phyloP scores from a whole-genome alignment of 345 rosid genomes.

The Linum lewisii region DNA sequence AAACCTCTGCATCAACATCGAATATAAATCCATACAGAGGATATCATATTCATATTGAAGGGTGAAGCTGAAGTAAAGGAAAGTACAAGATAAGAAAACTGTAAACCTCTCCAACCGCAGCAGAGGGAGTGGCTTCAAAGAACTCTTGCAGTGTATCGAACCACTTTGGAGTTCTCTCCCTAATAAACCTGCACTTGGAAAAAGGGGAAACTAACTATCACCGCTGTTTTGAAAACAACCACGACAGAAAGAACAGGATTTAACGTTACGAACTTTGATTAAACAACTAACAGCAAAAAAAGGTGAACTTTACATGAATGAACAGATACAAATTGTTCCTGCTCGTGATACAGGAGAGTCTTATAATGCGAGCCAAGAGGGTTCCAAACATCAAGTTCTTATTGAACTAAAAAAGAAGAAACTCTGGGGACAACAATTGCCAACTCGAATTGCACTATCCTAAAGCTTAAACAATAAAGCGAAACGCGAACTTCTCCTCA shows the following conservation, averaged over 20 bases:
- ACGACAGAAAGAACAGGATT: neutral
- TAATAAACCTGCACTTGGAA: conserved; percentile 36
- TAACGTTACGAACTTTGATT: neutral
- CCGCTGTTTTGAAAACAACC: neutral
- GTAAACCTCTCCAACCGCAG: conserved; percentile 86
- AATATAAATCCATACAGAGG: neutral
- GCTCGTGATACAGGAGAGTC: neutral
- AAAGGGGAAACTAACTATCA: neutral
- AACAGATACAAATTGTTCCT: neutral
- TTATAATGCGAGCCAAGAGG: neutral
- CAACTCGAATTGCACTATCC: neutral
- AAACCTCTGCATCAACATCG: neutral
- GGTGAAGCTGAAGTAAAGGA: neutral
- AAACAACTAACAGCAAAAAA: neutral
- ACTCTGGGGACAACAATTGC: neutral
- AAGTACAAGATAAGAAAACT: conserved; percentile 5
- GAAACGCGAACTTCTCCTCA: neutral
- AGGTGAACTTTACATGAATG: neutral
- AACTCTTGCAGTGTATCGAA: conserved; percentile 51
- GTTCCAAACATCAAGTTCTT: neutral
- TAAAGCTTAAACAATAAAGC: neutral
- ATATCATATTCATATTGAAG: neutral
- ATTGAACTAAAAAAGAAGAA: neutral
- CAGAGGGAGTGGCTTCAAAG: conserved; percentile 59
- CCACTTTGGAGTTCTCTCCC: conserved; percentile 72